Conservation (phyloP, 306 rosid species). For the Hippophae rhamnoides region DNA sequence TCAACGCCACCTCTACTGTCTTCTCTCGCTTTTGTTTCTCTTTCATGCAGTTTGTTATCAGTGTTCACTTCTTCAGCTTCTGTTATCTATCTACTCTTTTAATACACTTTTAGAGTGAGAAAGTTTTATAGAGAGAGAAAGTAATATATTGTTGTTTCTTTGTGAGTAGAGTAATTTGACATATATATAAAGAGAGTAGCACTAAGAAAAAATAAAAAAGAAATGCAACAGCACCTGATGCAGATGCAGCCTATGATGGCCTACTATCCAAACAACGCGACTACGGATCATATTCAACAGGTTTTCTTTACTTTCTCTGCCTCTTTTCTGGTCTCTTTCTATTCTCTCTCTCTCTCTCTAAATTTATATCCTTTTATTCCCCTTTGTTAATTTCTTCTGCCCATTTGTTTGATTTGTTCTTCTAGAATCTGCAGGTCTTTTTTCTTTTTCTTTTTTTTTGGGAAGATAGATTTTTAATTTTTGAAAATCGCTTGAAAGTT, state of each 20-base stretch:
- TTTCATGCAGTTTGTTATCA: slow-evolving; percentile 25
- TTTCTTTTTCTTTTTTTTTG: neutral
- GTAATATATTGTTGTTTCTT: neutral
- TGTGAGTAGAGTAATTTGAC: neutral
- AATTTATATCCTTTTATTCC: neutral
- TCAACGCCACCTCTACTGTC: too few species aligned
- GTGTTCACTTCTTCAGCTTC: slow-evolving; percentile 9
- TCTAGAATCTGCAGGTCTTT: neutral
- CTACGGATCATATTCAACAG: slow-evolving; percentile 99
- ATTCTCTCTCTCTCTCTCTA: neutral
- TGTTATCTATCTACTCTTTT: slow-evolving; percentile 13
- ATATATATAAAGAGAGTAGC: slow-evolving; percentile 12
- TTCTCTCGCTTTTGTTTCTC: neutral
- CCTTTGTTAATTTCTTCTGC: neutral
- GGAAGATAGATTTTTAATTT: slow-evolving; percentile 3
- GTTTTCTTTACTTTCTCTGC: slow-evolving; percentile 25
- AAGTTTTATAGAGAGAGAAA: slow-evolving; percentile 9
- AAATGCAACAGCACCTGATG: slow-evolving; percentile 99
- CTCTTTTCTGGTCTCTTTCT: neutral
- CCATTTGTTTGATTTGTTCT: neutral
- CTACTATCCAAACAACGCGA: slow-evolving; percentile 94
- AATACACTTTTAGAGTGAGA: slow-evolving; percentile 23
- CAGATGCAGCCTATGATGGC: slow-evolving; percentile 99
- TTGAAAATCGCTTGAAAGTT: slow-evolving; percentile 1
- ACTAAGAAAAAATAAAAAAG: neutral